phyloP scores from a whole-genome alignment of 768 basidiomycete species.

The Calvatia gigantea region DNA sequence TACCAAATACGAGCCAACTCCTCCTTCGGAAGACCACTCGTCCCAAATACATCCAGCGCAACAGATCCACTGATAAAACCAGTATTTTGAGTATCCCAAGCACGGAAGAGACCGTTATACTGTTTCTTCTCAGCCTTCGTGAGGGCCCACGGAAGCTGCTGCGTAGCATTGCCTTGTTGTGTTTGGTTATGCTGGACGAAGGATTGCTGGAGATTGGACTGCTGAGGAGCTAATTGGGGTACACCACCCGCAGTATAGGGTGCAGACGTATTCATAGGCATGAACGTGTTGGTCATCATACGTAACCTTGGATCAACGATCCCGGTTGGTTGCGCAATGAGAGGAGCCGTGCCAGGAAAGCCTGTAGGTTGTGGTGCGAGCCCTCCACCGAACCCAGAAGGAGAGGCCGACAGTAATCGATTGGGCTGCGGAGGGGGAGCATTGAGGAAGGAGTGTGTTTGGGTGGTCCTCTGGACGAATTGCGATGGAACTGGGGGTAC shows the following conservation, averaged over 20 bases:
- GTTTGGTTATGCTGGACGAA: constrained; percentile 86
- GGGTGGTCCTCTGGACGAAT: constrained; percentile 27
- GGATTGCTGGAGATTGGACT: constrained; percentile 72
- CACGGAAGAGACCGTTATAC: constrained; percentile 93
- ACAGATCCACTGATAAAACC: constrained; percentile 86
- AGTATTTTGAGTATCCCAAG: constrained; percentile 82
- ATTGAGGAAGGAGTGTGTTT: constrained; percentile 15
- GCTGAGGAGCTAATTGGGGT: constrained; percentile 67
- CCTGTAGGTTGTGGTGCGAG: constrained; percentile 49
- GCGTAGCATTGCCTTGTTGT: constrained; percentile 58
- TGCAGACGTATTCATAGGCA: constrained; percentile 69
- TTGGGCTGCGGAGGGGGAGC: constrained; percentile 39
- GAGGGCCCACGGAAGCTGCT: constrained; percentile 82
- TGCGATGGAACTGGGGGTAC: constrained; percentile 62
- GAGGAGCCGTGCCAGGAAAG: constrained; percentile 30
- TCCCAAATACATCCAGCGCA: constrained; percentile 91
- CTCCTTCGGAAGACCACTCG: constrained; percentile 84
- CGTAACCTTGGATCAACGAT: constrained; percentile 79
- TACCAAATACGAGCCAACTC: constrained; percentile 94
- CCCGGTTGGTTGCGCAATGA: constrained; percentile 76
- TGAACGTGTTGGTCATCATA: constrained; percentile 90
- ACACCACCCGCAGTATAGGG: constrained; percentile 56
- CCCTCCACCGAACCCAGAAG: constrained; percentile 40
- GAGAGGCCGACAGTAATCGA: constrained; percentile 57
- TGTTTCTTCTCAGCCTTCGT: constrained; percentile 91